phyloP scores from a whole-genome alignment of 768 basidiomycete genomes.

The Artomyces pyxidatus region DNA sequence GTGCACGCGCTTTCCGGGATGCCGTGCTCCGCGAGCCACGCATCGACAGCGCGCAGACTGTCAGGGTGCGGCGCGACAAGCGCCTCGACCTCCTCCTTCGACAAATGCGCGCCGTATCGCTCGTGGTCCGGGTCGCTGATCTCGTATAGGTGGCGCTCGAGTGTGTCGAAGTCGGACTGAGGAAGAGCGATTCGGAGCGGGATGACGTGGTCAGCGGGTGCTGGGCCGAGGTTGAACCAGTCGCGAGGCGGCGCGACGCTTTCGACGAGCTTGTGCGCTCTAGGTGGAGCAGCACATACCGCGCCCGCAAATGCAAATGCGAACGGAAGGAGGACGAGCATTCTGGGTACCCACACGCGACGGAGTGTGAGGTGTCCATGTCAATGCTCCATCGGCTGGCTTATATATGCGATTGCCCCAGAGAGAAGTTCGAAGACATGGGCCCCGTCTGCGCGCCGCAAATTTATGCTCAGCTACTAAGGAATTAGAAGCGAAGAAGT shows the following conservation, averaged over 20 bases:
- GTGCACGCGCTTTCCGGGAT: conserved; percentile 33
- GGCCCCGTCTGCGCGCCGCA: too few relatives aligned
- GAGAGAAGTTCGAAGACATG: too few relatives aligned
- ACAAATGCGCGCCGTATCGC: conserved; percentile 25
- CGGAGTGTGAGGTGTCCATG: too few relatives aligned
- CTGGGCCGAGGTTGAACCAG: conserved; percentile 36
- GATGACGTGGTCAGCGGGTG: conserved; percentile 38
- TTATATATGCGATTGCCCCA: too few relatives aligned
- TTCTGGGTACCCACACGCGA: too few relatives aligned
- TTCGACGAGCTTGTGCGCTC: conserved; percentile 33
- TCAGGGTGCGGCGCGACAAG: conserved; percentile 44
- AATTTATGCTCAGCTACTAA: too few relatives aligned
- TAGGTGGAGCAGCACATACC: not conserved
- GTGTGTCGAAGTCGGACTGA: conserved; percentile 13
- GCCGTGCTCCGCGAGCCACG: conserved; percentile 55
- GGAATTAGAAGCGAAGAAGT: too few relatives aligned
- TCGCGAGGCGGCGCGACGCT: conserved; percentile 35
- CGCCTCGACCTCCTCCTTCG: conserved; percentile 49
- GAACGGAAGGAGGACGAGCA: not conserved
- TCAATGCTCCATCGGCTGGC: too few relatives aligned
- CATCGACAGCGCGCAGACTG: conserved; percentile 40
- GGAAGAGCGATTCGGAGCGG: conserved; percentile 32
- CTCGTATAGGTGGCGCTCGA: conserved; percentile 16
- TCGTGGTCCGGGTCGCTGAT: conserved; percentile 15
- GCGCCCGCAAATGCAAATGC: not conserved